Conservation (phyloP, 2,329 filamentous ascomycete genomes). For the Alternaria infectoria region DNA sequence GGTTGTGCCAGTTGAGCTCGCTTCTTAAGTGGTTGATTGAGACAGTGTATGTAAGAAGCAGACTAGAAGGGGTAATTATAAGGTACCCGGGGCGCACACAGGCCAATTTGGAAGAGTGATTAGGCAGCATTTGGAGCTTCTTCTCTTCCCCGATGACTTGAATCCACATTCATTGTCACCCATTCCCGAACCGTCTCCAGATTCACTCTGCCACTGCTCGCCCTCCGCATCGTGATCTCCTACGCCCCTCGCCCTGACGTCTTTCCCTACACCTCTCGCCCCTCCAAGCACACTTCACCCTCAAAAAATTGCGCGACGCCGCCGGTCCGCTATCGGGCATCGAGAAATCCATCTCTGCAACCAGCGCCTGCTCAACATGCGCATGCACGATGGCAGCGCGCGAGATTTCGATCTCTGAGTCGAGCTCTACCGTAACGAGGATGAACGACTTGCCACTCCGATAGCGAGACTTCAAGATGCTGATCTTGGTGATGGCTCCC, state of each 20-base stretch:
- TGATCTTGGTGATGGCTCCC: not conserved
- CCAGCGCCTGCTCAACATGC: not conserved
- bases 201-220: not conserved
- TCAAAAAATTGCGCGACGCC: not conserved
- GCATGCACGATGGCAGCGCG: not conserved
- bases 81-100: not conserved
- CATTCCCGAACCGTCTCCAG: no score
- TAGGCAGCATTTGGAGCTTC: not conserved
- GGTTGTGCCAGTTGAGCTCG: not conserved
- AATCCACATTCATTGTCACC: not conserved
- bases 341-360: not conserved
- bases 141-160: not conserved
- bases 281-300: not conserved
- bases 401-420: not conserved
- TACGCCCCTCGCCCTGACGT: fast-evolving
- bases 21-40: not conserved
- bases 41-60: not conserved
- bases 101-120: not conserved
- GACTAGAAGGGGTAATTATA: not conserved
- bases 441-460: not conserved
- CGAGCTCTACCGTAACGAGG: not conserved
- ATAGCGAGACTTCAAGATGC: not conserved
- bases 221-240: not conserved
- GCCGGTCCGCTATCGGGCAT: not conserved
- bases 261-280: not conserved